These are phyloP conservation scores for Russula brevipes DNA, from an alignment of 768 basidiomycete genomes.

Conservation along the genomic window DNA sequence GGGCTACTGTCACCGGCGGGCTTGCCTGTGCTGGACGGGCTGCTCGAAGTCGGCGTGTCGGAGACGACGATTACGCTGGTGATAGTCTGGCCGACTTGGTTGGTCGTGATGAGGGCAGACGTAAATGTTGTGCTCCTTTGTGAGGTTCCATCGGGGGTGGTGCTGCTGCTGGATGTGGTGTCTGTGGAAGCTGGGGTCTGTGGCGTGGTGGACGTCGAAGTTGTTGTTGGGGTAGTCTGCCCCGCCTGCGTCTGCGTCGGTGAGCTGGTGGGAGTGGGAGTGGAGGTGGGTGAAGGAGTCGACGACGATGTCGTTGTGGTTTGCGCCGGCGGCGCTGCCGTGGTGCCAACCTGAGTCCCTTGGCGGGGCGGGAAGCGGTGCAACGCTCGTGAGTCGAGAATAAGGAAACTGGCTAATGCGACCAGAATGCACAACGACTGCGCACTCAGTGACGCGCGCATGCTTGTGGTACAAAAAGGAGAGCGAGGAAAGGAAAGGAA, in stretches of 20 bases:
- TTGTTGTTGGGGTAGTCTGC: conserved; percentile 20
- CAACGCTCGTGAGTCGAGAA: conserved; percentile 21
- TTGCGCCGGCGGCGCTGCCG: not conserved
- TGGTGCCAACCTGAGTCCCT: not conserved
- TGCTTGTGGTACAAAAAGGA: not conserved
- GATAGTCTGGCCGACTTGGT: conserved; percentile 30
- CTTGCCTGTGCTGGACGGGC: too few relatives aligned
- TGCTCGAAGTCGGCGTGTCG: not conserved
- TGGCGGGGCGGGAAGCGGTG: conserved; percentile 21
- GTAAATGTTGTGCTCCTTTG: not conserved
- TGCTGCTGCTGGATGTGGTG: not conserved
- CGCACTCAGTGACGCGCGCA: conserved; percentile 28
- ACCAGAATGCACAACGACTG: conserved; percentile 30
- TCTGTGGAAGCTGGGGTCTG: conserved; percentile 9
- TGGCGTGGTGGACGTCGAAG: conserved; percentile 12
- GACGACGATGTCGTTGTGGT: not conserved
- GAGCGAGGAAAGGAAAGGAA: not conserved
- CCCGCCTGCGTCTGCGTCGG: too few relatives aligned
- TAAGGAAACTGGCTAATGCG: conserved; percentile 29
- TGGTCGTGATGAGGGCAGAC: conserved; percentile 29
- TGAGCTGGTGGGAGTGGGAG: too few relatives aligned
- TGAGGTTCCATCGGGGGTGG: not conserved
- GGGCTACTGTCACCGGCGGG: conserved; percentile 16
- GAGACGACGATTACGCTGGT: conserved; percentile 28
- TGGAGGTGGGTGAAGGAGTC: too few relatives aligned